Evolutionary conservation across 805 yeast genomes (phyloP).

Genomic region (Hagleromyces aurorensis): DNA sequence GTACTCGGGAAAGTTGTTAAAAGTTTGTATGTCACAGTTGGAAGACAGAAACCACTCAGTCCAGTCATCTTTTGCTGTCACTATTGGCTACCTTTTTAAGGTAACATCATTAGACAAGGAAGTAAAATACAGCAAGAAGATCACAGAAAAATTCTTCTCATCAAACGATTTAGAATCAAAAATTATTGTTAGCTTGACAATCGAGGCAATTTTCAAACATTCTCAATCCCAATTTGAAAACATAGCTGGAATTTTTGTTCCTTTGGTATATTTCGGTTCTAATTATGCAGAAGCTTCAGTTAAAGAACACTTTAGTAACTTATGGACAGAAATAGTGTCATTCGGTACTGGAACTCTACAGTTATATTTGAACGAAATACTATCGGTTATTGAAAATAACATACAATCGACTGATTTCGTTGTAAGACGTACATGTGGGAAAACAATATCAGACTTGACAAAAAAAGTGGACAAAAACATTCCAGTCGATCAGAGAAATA

Average conservation of each 20-base stretch:
- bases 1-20: constrained; percentile 56
- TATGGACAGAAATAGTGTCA: constrained; percentile 72
- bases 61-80: constrained; percentile 64
- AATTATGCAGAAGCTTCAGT: constrained; percentile 50
- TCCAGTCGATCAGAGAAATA: constrained; percentile 24
- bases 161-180: constrained; percentile 36
- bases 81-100: constrained; percentile 73
- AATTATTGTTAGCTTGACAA: constrained; percentile 49
- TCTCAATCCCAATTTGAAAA: constrained; percentile 59
- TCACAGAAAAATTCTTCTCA: constrained; percentile 51
- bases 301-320: constrained; percentile 43
- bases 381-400: constrained; percentile 40
- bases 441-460: constrained; percentile 53
- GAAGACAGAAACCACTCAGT: constrained; percentile 67
- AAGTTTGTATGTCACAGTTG: constrained; percentile 49
- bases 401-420: constrained; percentile 52
- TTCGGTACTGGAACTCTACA: constrained; percentile 66
- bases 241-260: constrained; percentile 59
- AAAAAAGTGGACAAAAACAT: constrained; percentile 34
- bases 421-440: constrained; percentile 63
- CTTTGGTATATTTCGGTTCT: constrained; percentile 70
- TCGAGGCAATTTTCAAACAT: constrained; percentile 58
- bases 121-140: constrained; percentile 42
- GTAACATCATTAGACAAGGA: constrained; percentile 47
- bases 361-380: constrained; percentile 63